phyloP scores from a whole-genome alignment of 306 rosid species.

The Trifolium subterraneum region DNA sequence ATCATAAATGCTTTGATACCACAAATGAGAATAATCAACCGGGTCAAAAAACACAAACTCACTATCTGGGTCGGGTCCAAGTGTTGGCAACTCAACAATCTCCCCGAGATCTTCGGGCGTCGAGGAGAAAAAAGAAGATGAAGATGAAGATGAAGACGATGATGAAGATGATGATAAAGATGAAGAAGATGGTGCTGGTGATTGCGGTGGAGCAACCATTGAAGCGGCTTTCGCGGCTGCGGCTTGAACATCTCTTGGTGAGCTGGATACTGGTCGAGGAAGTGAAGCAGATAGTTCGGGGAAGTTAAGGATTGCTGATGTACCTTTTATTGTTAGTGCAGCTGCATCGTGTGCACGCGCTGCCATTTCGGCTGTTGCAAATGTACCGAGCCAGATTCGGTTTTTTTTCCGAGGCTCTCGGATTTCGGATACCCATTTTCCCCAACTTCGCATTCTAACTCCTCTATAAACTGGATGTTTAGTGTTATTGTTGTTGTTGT shows the following conservation, averaged over 20 bases:
- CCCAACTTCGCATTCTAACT: constrained; percentile 96
- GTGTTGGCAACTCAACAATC: constrained; percentile 71
- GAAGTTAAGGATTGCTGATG: constrained; percentile 91
- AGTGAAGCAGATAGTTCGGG: constrained; percentile 67
- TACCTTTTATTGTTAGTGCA: constrained; percentile 76
- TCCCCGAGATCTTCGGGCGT: constrained; percentile 74
- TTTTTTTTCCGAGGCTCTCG: constrained; percentile 91
- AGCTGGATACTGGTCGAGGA: constrained; percentile 79
- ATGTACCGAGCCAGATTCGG: constrained; percentile 98
- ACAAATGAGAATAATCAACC: constrained; percentile 54
- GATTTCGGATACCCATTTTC: constrained; percentile 98
- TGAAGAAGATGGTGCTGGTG: constrained; percentile 23
- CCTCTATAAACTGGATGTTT: constrained; percentile 86
- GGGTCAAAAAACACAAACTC: constrained; percentile 64
- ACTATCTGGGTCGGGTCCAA: constrained; percentile 52
- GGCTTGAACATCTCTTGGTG: constrained; percentile 85
- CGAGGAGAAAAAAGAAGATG: not conserved
- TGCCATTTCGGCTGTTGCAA: constrained; percentile 92
- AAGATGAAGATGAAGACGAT: constrained; percentile 29
- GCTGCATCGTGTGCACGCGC: constrained; percentile 99
- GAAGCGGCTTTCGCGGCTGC: constrained; percentile 90
- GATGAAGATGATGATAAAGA: constrained; percentile 19
- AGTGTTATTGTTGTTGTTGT: constrained; percentile 21
- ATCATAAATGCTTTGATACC: constrained; percentile 53
- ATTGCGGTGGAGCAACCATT: constrained; percentile 49